Evolutionary conservation across 2,329 filamentous ascomycete species (phyloP).

Genomic region (Paramyrothecium sp.): DNA sequence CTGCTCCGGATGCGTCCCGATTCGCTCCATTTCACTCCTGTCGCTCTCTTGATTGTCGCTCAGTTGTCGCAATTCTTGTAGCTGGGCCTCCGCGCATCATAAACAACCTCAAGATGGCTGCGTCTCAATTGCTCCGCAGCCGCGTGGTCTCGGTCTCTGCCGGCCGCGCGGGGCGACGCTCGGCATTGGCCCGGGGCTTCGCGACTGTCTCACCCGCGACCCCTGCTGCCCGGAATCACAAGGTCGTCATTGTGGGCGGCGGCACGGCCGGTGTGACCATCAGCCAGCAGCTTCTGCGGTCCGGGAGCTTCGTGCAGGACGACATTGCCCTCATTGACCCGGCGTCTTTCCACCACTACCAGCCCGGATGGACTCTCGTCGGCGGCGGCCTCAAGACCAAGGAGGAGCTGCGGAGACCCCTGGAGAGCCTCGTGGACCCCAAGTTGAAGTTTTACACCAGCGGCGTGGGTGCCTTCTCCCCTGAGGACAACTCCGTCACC

Average conservation of each 20-base stretch:
- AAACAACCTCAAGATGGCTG: background rate
- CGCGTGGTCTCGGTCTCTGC: background rate
- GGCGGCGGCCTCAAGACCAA: constrained; percentile 65
- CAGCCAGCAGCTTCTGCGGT: constrained; percentile 64
- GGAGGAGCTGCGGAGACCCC: constrained; percentile 51
- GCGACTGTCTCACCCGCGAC: constrained; percentile 25
- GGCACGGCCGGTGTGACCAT: constrained; percentile 65
- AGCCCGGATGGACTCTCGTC: constrained; percentile 69
- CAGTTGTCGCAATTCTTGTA: background rate
- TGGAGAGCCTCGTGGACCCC: constrained; percentile 53
- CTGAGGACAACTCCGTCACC: constrained; percentile 55
- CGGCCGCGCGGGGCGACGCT: background rate
- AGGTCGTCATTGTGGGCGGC: constrained; percentile 65
- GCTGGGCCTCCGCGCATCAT: background rate
- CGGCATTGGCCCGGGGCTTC: background rate
- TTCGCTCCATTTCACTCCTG: background rate
- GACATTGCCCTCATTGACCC: constrained; percentile 67
- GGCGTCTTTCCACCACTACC: constrained; percentile 63
- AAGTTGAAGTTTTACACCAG: constrained; percentile 61
- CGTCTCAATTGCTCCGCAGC: background rate
- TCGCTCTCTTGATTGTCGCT: background rate
- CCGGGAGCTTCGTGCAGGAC: constrained; percentile 52
- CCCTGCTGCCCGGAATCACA: constrained; percentile 44
- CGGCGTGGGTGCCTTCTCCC: constrained; percentile 47
- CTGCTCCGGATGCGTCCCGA: background rate